Conservation (phyloP, 208 protist species). For the Perkinsela sp. region DNA sequence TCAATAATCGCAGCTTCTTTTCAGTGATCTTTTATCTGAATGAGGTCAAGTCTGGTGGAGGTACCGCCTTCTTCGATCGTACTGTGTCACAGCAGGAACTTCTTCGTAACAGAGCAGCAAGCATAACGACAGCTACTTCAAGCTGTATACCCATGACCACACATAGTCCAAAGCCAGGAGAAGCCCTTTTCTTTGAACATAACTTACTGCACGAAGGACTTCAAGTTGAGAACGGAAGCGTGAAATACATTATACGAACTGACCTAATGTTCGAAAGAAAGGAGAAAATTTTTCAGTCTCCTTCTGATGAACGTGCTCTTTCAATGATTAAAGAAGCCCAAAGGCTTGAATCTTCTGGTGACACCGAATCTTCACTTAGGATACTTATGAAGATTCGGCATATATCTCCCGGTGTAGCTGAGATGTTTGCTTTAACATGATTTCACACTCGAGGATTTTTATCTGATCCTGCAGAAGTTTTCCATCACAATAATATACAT, state of each 20-base stretch:
- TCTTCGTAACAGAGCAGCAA: conserved; percentile 13
- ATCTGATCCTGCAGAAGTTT: too few species aligned
- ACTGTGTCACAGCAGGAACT: conserved; percentile 21
- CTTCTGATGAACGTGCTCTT: conserved; percentile 25
- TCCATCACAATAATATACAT: too few species aligned
- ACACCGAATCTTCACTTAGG: conserved; percentile 24
- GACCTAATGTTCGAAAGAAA: conserved; percentile 40
- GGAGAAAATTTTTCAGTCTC: conserved; percentile 24
- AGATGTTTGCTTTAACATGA: too few species aligned
- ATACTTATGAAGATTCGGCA: conserved; percentile 31
- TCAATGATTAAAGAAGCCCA: conserved; percentile 32
- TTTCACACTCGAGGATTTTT: too few species aligned
- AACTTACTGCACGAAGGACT: conserved; percentile 48
- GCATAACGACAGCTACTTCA: conserved; percentile 19
- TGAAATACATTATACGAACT: conserved; percentile 53
- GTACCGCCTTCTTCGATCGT: conserved; percentile 32
- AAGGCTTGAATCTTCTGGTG: conserved; percentile 23
- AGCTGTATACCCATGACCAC: conserved; percentile 13
- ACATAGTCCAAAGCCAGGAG: conserved; percentile 22
- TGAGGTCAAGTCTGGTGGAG: conserved; percentile 26
- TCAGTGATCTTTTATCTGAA: conserved; percentile 64
- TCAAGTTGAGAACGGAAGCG: conserved; percentile 15
- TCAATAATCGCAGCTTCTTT: conserved; percentile 57
- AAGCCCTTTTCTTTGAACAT: conserved; percentile 50
- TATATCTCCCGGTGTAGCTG: conserved; percentile 30